Conservation (phyloP, 2,329 filamentous ascomycete species). For the Alternaria sp. region DNA sequence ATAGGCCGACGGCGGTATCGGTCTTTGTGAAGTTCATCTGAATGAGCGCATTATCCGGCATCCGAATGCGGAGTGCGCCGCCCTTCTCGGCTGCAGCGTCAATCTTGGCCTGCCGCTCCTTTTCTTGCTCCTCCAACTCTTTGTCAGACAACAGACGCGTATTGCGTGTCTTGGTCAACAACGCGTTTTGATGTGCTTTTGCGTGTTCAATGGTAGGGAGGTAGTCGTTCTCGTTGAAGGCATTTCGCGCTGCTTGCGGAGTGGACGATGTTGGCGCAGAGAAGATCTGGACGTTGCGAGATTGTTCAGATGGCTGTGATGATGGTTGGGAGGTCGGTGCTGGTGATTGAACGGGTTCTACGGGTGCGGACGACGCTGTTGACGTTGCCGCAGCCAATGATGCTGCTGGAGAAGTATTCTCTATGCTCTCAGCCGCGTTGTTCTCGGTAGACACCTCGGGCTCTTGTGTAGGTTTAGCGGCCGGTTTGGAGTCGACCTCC, state of each 20-base stretch:
- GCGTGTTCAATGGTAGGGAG: slow-evolving; percentile 77
- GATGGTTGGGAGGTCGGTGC: slow-evolving; percentile 1
- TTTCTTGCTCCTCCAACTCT: slow-evolving; percentile 74
- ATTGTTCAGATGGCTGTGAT: slow-evolving; percentile 18
- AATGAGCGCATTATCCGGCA: slow-evolving; percentile 83
- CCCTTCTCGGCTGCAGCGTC: slow-evolving; percentile 65
- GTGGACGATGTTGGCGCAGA: slow-evolving; percentile 75
- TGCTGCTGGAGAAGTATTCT: slow-evolving; percentile 26
- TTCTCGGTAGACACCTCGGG: slow-evolving; percentile 22
- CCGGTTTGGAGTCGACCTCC: slow-evolving; percentile 36
- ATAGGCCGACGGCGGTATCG: slow-evolving; percentile 74
- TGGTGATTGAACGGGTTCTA: slow-evolving; percentile 8
- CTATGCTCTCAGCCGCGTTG: slow-evolving; percentile 16
- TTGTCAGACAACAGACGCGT: slow-evolving; percentile 80
- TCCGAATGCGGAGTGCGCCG: slow-evolving; percentile 79
- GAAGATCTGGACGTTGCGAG: slow-evolving; percentile 71
- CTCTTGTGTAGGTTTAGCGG: slow-evolving; percentile 14
- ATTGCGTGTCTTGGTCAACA: slow-evolving; percentile 70
- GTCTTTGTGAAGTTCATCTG: slow-evolving; percentile 71
- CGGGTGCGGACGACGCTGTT: slow-evolving; percentile 20
- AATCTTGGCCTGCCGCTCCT: slow-evolving; percentile 69
- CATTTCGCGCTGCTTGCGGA: slow-evolving; percentile 73
- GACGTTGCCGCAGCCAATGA: slow-evolving; percentile 30
- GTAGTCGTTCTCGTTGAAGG: slow-evolving; percentile 76
- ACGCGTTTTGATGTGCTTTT: slow-evolving; percentile 73